phyloP scores from a whole-genome alignment of 73 alveolate genomes.

The Paramecium sexaurelia region DNA sequence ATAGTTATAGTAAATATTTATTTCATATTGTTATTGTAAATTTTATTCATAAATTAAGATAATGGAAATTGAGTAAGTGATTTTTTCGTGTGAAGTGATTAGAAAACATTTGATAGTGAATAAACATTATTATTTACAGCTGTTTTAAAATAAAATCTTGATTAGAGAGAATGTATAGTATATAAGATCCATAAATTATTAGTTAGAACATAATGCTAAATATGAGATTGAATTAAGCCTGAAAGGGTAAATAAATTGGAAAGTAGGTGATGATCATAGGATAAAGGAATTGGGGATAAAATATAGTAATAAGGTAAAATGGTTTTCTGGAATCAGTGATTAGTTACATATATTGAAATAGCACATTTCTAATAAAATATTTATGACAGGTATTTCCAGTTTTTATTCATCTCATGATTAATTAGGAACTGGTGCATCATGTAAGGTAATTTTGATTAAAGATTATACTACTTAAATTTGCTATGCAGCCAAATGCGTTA shows the following conservation, averaged over 20 bases:
- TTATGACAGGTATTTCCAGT: neutral
- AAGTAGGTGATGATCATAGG: neutral
- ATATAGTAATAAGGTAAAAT: neutral
- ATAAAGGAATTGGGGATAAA: neutral
- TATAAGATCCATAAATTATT: neutral
- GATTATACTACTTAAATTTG: neutral
- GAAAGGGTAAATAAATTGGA: neutral
- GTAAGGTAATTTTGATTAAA: neutral
- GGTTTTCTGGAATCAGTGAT: neutral
- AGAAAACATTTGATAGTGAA: slow-evolving; percentile 23
- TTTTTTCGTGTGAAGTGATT: neutral
- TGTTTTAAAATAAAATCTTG: neutral
- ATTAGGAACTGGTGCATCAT: slow-evolving; percentile 40
- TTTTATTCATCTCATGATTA: slow-evolving; percentile 26
- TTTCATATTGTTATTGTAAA: no score
- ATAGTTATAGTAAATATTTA: neutral
- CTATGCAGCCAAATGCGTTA: slow-evolving; percentile 45
- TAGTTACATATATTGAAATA: neutral
- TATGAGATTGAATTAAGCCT: neutral
- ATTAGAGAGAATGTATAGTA: slow-evolving; percentile 22
- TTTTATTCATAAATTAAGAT: neutral
- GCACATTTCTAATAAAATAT: neutral
- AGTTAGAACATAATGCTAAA: neutral
- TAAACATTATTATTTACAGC: neutral
- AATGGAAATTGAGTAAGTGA: slow-evolving; percentile 12